Conservation (phyloP, 75 land plant species). For the Pseudotsuga menziesii region DNA sequence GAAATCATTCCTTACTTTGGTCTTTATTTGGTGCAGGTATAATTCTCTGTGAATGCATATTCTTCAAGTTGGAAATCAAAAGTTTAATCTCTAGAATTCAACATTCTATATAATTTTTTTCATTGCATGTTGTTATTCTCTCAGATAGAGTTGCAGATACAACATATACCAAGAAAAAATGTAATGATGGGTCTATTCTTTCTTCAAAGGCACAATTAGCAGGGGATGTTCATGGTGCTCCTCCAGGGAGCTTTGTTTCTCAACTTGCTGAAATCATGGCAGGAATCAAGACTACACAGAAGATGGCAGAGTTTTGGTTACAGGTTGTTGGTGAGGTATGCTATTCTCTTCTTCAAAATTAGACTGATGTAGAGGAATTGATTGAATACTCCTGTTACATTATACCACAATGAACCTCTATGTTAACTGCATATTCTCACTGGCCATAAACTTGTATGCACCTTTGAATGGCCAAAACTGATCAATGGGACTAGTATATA, state of each 20-base stretch:
- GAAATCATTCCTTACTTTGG: slow-evolving; percentile 41
- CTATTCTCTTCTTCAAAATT: not conserved
- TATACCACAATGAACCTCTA: not conserved
- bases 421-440: not conserved
- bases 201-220: slow-evolving; percentile 26
- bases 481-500: not conserved
- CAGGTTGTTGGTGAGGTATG: slow-evolving; percentile 67
- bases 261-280: slow-evolving; percentile 74
- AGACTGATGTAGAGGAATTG: not conserved
- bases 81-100: slow-evolving; percentile 10
- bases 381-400: slow-evolving; percentile 1
- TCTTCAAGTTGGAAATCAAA: not conserved
- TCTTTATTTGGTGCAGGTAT: slow-evolving; percentile 73
- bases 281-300: slow-evolving; percentile 53
- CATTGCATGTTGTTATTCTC: slow-evolving; percentile 30
- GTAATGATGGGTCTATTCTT: slow-evolving; percentile 9
- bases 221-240: slow-evolving; percentile 82
- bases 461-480: not conserved
- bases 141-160: slow-evolving; percentile 66
- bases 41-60: slow-evolving; percentile 4
- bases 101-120: slow-evolving; percentile 8
- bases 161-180: slow-evolving; percentile 29
- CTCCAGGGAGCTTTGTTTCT: slow-evolving; percentile 75
- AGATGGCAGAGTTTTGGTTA: slow-evolving; percentile 81
- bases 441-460: not conserved